Conservation (phyloP, 305 asterid species). For the Fraxinus platypoda region DNA sequence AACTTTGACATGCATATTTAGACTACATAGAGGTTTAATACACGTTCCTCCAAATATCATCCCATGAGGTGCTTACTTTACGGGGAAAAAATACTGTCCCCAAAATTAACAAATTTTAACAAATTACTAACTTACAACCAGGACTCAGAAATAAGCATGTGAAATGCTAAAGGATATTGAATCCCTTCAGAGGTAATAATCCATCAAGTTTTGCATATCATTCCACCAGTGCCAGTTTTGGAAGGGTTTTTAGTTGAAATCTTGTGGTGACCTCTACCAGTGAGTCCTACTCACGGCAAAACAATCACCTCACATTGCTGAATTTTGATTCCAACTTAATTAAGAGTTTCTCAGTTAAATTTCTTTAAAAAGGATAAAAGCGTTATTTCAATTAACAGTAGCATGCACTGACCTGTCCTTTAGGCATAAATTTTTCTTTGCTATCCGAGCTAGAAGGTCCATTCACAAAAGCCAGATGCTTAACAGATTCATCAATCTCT, state of each 20-base stretch:
- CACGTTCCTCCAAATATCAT: conserved; percentile 24
- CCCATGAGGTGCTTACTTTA: background rate
- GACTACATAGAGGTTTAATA: conserved; percentile 21
- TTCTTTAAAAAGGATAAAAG: conserved; percentile 9
- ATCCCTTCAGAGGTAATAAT: background rate
- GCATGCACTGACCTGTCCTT: conserved; percentile 40
- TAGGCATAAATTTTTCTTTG: conserved; percentile 36
- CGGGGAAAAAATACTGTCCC: background rate
- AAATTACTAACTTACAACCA: conserved; percentile 1
- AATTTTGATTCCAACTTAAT: conserved; percentile 9
- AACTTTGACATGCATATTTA: conserved; percentile 15
- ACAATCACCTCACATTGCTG: conserved; percentile 18
- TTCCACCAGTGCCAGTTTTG: conserved; percentile 30
- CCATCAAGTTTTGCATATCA: conserved; percentile 26
- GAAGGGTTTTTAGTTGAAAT: conserved; percentile 25
- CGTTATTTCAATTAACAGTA: background rate
- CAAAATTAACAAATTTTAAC: background rate
- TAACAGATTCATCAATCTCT: conserved; percentile 31
- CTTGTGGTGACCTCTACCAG: conserved; percentile 23
- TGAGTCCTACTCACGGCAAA: conserved; percentile 28
- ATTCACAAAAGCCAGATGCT: conserved; percentile 36
- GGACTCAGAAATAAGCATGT: background rate
- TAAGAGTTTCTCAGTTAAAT: conserved; percentile 12
- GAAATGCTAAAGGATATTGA: background rate
- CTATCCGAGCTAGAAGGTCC: conserved; percentile 36